Percentiles rank a stretch among this genome's conserved stretches.
Conservation (phyloP, 805 yeast genomes). For the Spathaspora boniae region DNA sequence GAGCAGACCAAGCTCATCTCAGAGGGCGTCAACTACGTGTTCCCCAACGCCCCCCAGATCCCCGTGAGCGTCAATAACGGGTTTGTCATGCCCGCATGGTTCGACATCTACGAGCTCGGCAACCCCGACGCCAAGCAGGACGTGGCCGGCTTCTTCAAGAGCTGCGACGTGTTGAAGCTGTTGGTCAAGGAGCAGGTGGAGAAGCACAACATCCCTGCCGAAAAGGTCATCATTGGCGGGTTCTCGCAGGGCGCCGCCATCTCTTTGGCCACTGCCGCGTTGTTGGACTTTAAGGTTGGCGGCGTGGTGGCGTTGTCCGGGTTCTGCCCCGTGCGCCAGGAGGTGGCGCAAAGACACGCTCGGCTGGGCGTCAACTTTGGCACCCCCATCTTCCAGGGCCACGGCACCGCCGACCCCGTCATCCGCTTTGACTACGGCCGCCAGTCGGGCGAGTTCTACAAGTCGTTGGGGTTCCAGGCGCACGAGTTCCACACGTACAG, state of each 20-base stretch:
- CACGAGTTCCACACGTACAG: slow-evolving; percentile 49
- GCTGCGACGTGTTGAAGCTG: slow-evolving; percentile 43
- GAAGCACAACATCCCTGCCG: slow-evolving; percentile 48
- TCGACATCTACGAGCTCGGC: slow-evolving; percentile 63
- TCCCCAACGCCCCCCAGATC: slow-evolving; percentile 82
- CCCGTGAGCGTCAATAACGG: slow-evolving; percentile 73
- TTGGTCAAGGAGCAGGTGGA: slow-evolving; percentile 53
- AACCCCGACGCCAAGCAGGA: slow-evolving; percentile 48
- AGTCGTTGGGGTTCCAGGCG: slow-evolving; percentile 41
- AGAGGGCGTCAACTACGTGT: slow-evolving; percentile 58
- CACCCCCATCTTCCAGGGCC: slow-evolving; percentile 85
- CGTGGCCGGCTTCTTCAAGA: slow-evolving; percentile 48
- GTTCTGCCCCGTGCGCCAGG: slow-evolving; percentile 42
- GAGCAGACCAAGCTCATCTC: slow-evolving; percentile 41
- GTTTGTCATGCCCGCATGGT: slow-evolving; percentile 77
- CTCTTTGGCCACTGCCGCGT: slow-evolving; percentile 57
- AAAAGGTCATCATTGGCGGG: slow-evolving; percentile 85
- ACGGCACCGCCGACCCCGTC: slow-evolving; percentile 76
- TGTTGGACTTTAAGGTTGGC: slow-evolving; percentile 61
- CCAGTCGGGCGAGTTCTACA: slow-evolving; percentile 42
- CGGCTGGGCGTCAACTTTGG: slow-evolving; percentile 36
- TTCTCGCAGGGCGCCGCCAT: slow-evolving; percentile 93
- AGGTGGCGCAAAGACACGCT: slow-evolving; percentile 15
- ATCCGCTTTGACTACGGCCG: slow-evolving; percentile 43
- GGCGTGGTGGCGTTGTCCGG: slow-evolving; percentile 81